Base-by-base conservation (phyloP, 2,329 filamentous ascomycete genomes). In the Cordyceps fumosorosea region DNA sequence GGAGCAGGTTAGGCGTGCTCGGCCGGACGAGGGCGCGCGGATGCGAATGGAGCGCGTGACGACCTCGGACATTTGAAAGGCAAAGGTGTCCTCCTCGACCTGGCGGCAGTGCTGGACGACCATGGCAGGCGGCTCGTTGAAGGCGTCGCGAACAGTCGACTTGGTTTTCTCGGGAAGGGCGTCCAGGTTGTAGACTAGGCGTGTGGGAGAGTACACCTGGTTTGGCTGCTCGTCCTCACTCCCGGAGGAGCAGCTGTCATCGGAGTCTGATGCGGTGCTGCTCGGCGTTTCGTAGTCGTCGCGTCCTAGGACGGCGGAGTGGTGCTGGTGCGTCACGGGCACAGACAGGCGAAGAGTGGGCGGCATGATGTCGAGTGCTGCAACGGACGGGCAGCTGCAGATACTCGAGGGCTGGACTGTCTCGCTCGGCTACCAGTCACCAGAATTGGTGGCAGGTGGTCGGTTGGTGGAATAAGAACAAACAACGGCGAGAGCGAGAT, bases 1-100 rank as follows among this genome's bases (percentile, higher is more conserved):
- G 32, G 78, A 80, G 71, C 82, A 85, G 20, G 69, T 75, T 5
- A 82, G 76, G 1, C 67, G 68, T 2, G 78, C 72, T 54, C 74
- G 75, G 40, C 69, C 74, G 64, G 77, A 77, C 34, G 70, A 69
- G 0, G 74, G 68, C 2, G 75, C 72, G 2, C 78, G 78, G 34
- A 83, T 81, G 47, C 81, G 77, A 48, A 85, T 75, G 20, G 80
- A 81, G 12, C 79, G 78, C 16, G 80, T 80, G 29, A 81, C 79
- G 2, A 80, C 71, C 68, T 85, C 83, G 4, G 80, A 80, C 73
- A 85, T 77, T 66, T 84, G 77, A 63, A 85, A 85, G 54, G 82
- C 80, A 62, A 81, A 84, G 22, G 80, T 79, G 63, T 80, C 68
- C 26, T 77, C 75, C 50, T 37, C 34, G 34, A 78, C 75, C 47